Evolutionary conservation across 345 rosid genomes (phyloP).

Genomic region (Syzygium aromaticum): DNA sequence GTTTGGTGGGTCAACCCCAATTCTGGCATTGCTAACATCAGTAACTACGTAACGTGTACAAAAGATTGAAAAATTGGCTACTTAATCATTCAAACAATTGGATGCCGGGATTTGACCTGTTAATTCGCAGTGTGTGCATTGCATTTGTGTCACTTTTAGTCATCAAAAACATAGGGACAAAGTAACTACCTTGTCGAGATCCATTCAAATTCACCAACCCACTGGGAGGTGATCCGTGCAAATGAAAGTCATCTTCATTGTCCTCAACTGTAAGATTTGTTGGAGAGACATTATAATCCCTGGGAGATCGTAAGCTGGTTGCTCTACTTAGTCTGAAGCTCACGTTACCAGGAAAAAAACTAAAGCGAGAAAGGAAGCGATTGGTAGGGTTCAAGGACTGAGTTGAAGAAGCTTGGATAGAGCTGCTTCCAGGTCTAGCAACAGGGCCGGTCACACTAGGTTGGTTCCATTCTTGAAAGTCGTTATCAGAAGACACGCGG

Average conservation of each 20-base stretch:
- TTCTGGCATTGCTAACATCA: slow-evolving; percentile 17
- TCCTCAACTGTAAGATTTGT: slow-evolving; percentile 21
- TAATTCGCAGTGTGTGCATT: slow-evolving; percentile 7
- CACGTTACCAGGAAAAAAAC: slow-evolving; percentile 69
- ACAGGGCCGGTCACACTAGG: slow-evolving; percentile 19
- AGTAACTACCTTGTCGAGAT: slow-evolving; percentile 15
- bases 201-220: slow-evolving; percentile 22
- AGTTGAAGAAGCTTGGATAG: slow-evolving; percentile 39
- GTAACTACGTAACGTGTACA: slow-evolving; percentile 16
- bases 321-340: slow-evolving; percentile 78
- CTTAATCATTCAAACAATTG: slow-evolving; percentile 8
- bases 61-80: slow-evolving; percentile 10
- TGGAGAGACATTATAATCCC: slow-evolving; percentile 41
- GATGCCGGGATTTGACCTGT: neutral
- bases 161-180: slow-evolving; percentile 5
- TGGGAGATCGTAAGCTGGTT: slow-evolving; percentile 65
- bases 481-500: slow-evolving; percentile 30
- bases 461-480: slow-evolving; percentile 36
- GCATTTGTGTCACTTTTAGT: neutral
- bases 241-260: slow-evolving; percentile 23
- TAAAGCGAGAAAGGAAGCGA: slow-evolving; percentile 75
- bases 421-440: slow-evolving; percentile 36
- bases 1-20: slow-evolving; percentile 17
- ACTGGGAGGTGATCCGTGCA: slow-evolving; percentile 18
- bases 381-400: slow-evolving; percentile 25